Base-by-base conservation (phyloP, 176 grass and related monocot genomes). In the Ampelocalamus luodianensis region DNA sequence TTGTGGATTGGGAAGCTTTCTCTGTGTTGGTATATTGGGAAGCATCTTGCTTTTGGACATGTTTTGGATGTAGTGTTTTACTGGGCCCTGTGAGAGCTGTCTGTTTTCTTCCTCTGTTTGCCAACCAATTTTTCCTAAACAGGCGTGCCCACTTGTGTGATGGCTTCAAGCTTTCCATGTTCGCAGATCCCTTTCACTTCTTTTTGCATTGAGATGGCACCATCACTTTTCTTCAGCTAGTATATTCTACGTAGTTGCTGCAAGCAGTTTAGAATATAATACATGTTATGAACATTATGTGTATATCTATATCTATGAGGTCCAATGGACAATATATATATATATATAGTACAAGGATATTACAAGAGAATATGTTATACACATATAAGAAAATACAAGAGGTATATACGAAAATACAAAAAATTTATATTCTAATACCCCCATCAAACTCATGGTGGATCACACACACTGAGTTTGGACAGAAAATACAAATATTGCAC, bases 41-140 rank as follows among this genome's bases (percentile, higher is more conserved):
- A 62, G 45, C 84, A 84, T 86, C 78, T 83, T 73, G 40, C 83
- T 83, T 88, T 92, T 69, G 23, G n/a, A 85, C 58, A 77, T 92
- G 74, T 68, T 83, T 89, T 72, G 17, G 10, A 61, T 78, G 51
- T 76, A 71, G 51, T 84, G 71, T 67, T 72, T 45, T 72, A n/a
- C 58, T 42, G 46, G 76, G 69, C 45, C 74, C 44, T 86, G 69
- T 38, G 80, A 86, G 53, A 55, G 23, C 77, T 74, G 55, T 50
- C 39, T 67, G 26, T 58, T 67, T 63, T 66, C 40, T 74, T 70
- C 56, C 38, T 34, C 29, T 16, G 53, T 78, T 82, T 72, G 36
- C 50, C 40, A 68, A 55, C 42, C 9, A 74, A 27, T 75, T 81
- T 79, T 73, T 85, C 79, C 51, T 82, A 60, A 71, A 81, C 73